phyloP scores from a whole-genome alignment of 2,329 filamentous ascomycete species.

The Pestalotiopsis sp. region DNA sequence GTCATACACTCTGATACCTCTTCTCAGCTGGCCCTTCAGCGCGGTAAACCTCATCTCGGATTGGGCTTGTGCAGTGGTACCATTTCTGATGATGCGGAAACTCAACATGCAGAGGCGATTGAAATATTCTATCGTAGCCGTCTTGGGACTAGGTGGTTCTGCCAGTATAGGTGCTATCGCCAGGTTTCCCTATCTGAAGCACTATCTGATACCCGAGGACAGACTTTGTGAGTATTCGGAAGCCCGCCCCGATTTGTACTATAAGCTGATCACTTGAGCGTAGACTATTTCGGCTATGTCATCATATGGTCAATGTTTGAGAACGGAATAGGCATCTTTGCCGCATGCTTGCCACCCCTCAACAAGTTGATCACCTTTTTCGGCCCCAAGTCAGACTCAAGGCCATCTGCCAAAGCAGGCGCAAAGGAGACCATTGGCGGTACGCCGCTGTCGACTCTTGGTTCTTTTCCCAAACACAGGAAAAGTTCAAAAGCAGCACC shows the following conservation, averaged over 20 bases:
- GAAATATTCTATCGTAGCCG: slow-evolving; percentile 6
- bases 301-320: slow-evolving; percentile 3
- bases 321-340: slow-evolving; percentile 8
- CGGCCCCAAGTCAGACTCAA: neutral
- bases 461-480: neutral
- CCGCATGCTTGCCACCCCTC: slow-evolving; percentile 3
- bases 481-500: neutral
- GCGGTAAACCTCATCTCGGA: slow-evolving; percentile 8
- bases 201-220: neutral
- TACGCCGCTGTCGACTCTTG: neutral
- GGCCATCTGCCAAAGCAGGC: neutral
- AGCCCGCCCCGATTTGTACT: neutral
- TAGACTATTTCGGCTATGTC: neutral
- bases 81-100: slow-evolving; percentile 5
- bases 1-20: neutral
- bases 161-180: neutral
- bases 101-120: neutral
- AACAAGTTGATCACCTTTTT: slow-evolving; percentile 2
- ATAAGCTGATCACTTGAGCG: neutral
- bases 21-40: slow-evolving; percentile 4
- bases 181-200: slow-evolving; percentile 11
- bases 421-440: slow-evolving; percentile 13
- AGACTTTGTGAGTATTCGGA: slow-evolving; percentile 7
- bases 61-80: slow-evolving; percentile 11
- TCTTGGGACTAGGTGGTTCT: neutral